Percentiles rank a stretch among this genome's conserved stretches.
Conservation (phyloP, 257 asterid genomes). For the Paulownia fortunei region DNA sequence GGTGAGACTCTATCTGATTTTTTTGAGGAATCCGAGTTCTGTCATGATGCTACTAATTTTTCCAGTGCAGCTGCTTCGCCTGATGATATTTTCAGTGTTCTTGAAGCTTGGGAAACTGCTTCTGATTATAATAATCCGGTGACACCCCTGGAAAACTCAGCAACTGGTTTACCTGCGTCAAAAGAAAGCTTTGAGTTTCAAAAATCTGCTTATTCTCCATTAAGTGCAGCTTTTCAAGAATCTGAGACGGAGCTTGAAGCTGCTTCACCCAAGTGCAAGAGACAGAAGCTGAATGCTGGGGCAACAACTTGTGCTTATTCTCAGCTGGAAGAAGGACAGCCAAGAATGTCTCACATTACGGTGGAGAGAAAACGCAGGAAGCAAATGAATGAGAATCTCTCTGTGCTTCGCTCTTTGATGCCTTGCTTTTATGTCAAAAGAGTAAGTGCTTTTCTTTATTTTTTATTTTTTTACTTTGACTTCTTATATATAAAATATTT, state of each 20-base stretch:
- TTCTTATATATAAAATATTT: no score
- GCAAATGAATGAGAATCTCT: slow-evolving; percentile 81
- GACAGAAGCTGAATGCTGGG: slow-evolving; percentile 42
- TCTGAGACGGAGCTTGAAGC: slow-evolving; percentile 38
- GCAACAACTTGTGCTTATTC: background rate
- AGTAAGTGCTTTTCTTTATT: slow-evolving; percentile 39
- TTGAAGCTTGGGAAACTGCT: slow-evolving; percentile 65
- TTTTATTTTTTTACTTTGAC: background rate
- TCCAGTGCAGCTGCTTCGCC: slow-evolving; percentile 36
- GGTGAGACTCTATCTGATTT: slow-evolving; percentile 48
- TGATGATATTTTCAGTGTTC: slow-evolving; percentile 72
- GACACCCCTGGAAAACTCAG: background rate
- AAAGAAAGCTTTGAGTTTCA: slow-evolving; percentile 49
- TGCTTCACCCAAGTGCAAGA: slow-evolving; percentile 41
- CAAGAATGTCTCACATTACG: slow-evolving; percentile 59
- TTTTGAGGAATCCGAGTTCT: slow-evolving; percentile 45
- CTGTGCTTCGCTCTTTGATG: slow-evolving; percentile 78
- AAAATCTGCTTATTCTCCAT: slow-evolving; percentile 32
- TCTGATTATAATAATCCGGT: slow-evolving; percentile 17
- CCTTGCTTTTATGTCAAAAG: slow-evolving; percentile 85
- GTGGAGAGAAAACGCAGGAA: slow-evolving; percentile 88
- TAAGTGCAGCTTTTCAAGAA: slow-evolving; percentile 7
- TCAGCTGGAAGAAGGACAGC: slow-evolving; percentile 43
- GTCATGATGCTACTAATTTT: background rate
- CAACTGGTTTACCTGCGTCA: background rate